Base-by-base conservation (phyloP, 2,329 filamentous ascomycete species). In the Aureobasidium uvarum region DNA sequence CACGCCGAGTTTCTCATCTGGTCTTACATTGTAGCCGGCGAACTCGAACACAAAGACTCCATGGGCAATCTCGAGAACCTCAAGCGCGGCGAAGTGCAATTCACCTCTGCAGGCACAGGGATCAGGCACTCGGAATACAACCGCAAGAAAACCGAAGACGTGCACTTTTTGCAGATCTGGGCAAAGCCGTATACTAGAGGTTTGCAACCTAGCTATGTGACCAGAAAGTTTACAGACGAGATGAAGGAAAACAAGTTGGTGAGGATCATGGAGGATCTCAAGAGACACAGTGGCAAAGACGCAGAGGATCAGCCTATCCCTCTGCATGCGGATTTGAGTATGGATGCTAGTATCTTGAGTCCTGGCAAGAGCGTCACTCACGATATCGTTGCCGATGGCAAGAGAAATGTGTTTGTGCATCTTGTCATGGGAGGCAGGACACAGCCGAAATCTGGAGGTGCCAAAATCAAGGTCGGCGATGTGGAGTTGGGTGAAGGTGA, bases 1-100 rank as follows among this genome's bases (percentile, higher is more conserved):
- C 92, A 96, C 77, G 85, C 89, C 68, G 90, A 96, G 76, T 93
- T 92, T 76, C 90, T 96, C 77, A 96, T 96, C 78, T 96, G 94
- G 83, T 88, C 84, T 74, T 95, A 96, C 78, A 89, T 96, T 72
- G 81, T 96, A n/a, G 86, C 82, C 54, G 92, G 92, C 69, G 90
- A 94, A 77, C 84, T 96, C 68, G 94, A 92, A 55, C 92, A 96
- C 80, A 88, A 91, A 55, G 92, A 96, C 78, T 90, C 86, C 67
- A 93, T 96, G 88, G 85, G 91, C 71, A 85, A 83, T 63, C 73
- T 82, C 10, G 80, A 85, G 76, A 91, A 88, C 77, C 88, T 96
- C 81, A 84, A 85, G 72, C 83, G 91, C 43, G 91, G 91, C 14
- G 91, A 96, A 75, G 90, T 96, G 51, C 92, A 96, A 73, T 96